Evolutionary conservation across 2,329 filamentous ascomycete genomes (phyloP).

Genomic region (Curvularia hawaiiensis): DNA sequence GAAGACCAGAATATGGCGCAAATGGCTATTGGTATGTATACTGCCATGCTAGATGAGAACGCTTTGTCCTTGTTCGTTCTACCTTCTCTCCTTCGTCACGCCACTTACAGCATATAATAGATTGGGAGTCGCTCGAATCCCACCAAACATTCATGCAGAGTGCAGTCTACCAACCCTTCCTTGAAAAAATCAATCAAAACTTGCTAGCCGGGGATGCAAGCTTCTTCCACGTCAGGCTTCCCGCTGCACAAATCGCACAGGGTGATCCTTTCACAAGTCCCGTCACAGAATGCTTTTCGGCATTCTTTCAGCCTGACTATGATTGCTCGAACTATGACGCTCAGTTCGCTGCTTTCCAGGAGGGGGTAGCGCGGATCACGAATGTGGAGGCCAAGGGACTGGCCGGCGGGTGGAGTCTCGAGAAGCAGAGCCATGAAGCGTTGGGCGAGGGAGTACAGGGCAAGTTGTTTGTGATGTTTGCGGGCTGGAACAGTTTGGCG

Average conservation of each 20-base stretch:
- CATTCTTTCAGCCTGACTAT: conserved; percentile 49
- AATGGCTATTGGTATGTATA: conserved; percentile 49
- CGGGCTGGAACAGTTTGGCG: conserved; percentile 60
- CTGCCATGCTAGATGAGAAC: conserved; percentile 14
- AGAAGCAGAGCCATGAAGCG: conserved; percentile 27
- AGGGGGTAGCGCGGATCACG: conserved; percentile 39
- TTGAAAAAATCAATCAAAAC: conserved; percentile 31
- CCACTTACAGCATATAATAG: conserved; percentile 30
- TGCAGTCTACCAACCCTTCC: conserved; percentile 48
- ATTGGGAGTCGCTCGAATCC: conserved; percentile 49
- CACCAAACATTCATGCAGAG: conserved; percentile 51
- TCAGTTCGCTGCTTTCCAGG: conserved; percentile 48
- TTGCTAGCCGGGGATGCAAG: conserved; percentile 34
- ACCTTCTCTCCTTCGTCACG: not conserved
- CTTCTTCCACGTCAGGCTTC: conserved; percentile 46
- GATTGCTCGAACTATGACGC: conserved; percentile 32
- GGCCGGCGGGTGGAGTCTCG: conserved; percentile 46
- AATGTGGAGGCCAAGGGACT: conserved; percentile 28
- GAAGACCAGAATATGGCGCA: conserved; percentile 48
- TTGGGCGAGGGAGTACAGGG: conserved; percentile 35
- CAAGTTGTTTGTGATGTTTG: conserved; percentile 49
- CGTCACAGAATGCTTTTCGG: conserved; percentile 56
- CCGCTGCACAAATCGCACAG: conserved; percentile 10
- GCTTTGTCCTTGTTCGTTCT: not conserved
- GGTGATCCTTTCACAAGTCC: conserved; percentile 48